phyloP scores from a whole-genome alignment of 768 basidiomycete genomes.

The Rhodotorula paludigena region DNA sequence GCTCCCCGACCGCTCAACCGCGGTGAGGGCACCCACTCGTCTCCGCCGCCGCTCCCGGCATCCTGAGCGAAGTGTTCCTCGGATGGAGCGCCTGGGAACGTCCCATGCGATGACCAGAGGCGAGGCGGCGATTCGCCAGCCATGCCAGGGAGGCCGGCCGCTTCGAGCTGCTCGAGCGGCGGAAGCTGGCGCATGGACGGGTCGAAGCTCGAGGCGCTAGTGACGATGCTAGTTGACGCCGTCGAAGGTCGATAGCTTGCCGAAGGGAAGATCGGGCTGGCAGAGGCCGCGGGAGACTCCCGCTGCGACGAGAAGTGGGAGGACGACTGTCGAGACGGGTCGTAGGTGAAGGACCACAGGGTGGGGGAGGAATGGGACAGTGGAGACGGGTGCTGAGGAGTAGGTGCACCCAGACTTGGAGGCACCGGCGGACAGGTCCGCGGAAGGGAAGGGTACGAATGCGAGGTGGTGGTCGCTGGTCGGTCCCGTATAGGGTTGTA shows the following conservation, averaged over 20 bases:
- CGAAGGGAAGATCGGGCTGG: background rate
- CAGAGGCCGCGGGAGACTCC: background rate
- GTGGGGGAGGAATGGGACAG: background rate
- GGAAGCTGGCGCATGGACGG: background rate
- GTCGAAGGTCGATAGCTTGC: background rate
- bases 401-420: background rate
- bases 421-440: background rate
- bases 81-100: too few relatives aligned
- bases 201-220: slow-evolving; percentile 12
- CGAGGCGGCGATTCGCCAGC: background rate
- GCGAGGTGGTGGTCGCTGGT: background rate
- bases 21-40: background rate
- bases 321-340: background rate
- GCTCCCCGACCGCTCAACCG: slow-evolving; percentile 1
- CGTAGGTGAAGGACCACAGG: background rate
- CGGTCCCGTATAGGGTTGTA: background rate
- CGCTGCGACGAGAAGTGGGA: background rate
- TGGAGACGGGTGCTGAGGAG: background rate
- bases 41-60: background rate
- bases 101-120: too few relatives aligned
- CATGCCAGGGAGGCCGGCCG: background rate
- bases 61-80: background rate
- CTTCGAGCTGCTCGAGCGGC: background rate
- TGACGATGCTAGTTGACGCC: background rate
- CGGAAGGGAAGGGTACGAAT: background rate